These are phyloP conservation scores for Aurinia saxatilis DNA, from an alignment of 345 rosid species.

Conservation along the genomic window DNA sequence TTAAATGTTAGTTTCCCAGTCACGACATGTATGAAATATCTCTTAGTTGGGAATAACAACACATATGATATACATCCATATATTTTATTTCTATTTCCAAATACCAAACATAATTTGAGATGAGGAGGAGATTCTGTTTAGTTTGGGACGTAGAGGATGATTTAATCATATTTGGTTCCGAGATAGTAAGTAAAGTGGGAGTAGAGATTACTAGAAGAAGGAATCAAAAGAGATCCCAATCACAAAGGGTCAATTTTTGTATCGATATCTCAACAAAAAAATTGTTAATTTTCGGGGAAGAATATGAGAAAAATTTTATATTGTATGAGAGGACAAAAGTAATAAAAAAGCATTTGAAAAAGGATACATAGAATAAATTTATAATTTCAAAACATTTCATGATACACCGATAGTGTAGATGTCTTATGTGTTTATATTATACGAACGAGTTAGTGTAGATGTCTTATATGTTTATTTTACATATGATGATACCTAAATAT, in stretches of 20 bases:
- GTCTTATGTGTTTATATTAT: neutral
- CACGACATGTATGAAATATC: neutral
- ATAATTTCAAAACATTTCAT: neutral
- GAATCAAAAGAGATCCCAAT: neutral
- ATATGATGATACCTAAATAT: no score
- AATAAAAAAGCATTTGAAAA: neutral
- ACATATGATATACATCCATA: neutral
- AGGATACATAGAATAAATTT: neutral
- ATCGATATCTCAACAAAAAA: no score
- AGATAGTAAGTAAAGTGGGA: neutral
- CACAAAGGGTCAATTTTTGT: neutral
- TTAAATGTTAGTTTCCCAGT: neutral
- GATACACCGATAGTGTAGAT: neutral
- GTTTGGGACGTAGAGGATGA: neutral
- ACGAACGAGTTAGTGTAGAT: neutral
- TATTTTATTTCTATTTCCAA: neutral
- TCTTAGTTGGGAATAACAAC: neutral
- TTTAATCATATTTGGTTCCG: neutral
- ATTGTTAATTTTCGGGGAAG: neutral
- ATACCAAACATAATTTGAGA: neutral
- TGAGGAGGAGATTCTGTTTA: neutral
- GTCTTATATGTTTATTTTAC: no score
- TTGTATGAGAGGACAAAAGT: neutral
- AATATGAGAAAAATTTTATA: neutral
- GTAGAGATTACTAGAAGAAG: neutral